These are phyloP conservation scores for Saccharomyces kudriavzevii DNA, from an alignment of 805 yeast genomes.

Conservation along the genomic window DNA sequence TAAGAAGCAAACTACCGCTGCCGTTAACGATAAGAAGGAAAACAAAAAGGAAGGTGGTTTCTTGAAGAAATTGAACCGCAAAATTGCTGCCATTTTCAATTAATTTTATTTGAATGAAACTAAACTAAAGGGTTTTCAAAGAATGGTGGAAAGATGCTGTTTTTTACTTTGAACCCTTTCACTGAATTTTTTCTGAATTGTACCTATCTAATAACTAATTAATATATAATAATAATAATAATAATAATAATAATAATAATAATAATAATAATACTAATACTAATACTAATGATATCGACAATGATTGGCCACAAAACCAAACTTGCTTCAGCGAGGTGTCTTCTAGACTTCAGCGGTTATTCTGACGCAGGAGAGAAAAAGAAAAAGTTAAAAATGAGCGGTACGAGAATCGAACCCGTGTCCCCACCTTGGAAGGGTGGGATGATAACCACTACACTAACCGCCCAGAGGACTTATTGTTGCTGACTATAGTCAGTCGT, in stretches of 20 bases:
- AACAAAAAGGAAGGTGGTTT: neutral
- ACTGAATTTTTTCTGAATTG: neutral
- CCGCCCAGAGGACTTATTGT: conserved; percentile 41
- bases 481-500: no score
- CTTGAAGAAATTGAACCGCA: neutral
- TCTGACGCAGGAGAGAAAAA: neutral
- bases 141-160: neutral
- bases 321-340: no score
- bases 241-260: neutral
- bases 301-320: neutral
- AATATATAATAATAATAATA: neutral
- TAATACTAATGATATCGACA: neutral
- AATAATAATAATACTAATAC: neutral
- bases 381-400: conserved; percentile 21
- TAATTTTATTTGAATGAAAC: neutral
- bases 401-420: conserved; percentile 82
- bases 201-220: neutral
- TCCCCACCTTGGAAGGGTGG: conserved; percentile 91
- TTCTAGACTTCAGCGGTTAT: neutral
- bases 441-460: conserved; percentile 88
- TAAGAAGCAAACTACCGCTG: neutral
- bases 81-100: neutral
- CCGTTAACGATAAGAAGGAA: neutral
- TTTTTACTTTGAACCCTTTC: neutral
- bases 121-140: neutral